Conservation (phyloP, 345 rosid species). For the Aegle marmelos region DNA sequence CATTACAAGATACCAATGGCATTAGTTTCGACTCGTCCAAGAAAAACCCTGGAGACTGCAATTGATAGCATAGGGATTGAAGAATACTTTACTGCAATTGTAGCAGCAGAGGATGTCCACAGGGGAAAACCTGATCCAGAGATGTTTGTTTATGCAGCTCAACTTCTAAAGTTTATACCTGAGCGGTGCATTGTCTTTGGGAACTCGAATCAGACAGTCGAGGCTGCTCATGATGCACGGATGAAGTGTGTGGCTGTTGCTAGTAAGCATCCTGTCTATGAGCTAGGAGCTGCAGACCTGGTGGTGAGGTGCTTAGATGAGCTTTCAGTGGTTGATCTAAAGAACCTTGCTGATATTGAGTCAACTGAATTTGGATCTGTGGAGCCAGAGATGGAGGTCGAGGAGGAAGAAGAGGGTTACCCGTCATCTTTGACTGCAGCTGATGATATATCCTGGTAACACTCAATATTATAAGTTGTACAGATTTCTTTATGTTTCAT, state of each 20-base stretch:
- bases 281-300: slow-evolving; percentile 91
- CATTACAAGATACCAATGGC: slow-evolving; percentile 93
- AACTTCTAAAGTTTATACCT: slow-evolving; percentile 80
- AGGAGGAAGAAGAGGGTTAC: slow-evolving; percentile 45
- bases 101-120: slow-evolving; percentile 87
- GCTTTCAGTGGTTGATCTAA: slow-evolving; percentile 86
- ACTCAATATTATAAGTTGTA: slow-evolving; percentile 38
- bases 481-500: slow-evolving; percentile 37
- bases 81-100: slow-evolving; percentile 63
- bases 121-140: slow-evolving; percentile 97
- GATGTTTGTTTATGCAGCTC: slow-evolving; percentile 84
- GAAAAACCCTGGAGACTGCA: slow-evolving; percentile 69
- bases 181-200: slow-evolving; percentile 97
- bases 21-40: slow-evolving; percentile 81
- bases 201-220: slow-evolving; percentile 84
- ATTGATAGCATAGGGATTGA: slow-evolving; percentile 61
- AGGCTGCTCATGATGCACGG: slow-evolving; percentile 89
- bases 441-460: slow-evolving; percentile 79
- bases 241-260: slow-evolving; percentile 99
- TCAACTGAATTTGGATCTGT: slow-evolving; percentile 54
- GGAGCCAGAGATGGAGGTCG: slow-evolving; percentile 70
- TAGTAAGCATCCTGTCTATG: slow-evolving; percentile 86
- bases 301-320: slow-evolving; percentile 78
- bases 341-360: slow-evolving; percentile 82
- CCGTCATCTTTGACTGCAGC: slow-evolving; percentile 39